Base-by-base conservation (phyloP, 2,329 filamentous ascomycete species). In the Sporothrix brasiliensis region DNA sequence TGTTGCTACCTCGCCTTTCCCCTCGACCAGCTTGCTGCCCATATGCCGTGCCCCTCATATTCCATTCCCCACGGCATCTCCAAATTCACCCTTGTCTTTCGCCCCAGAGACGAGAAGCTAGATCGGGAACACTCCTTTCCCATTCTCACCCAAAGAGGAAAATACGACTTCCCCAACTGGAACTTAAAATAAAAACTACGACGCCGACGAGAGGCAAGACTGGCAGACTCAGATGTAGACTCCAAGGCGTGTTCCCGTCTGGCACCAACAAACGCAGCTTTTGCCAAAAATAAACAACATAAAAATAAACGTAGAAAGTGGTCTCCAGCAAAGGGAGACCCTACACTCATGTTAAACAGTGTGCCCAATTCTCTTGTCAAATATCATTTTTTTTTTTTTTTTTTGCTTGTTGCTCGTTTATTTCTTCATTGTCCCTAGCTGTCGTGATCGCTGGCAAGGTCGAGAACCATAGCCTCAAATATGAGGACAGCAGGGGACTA, bases 361-460 rank as follows among this genome's bases (percentile, higher is more conserved):
- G 16, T 34, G 24, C 27, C 27, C 16, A 58, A 9, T 21, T 34
- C 34, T 13, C 34, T 13, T 3, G 3, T 14, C 27, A 4, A 54
- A 6, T 6, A 13, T 30, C 34, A 30, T 19, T 13, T 14, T n/a
- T 27, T 41, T 34, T 50, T 11, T 6, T 66, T n/a, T n/a, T n/a
- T n/a, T n/a, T n/a, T n/a, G n/a, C 49, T 16, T 2, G 14, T 16
- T 13, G 41, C 11, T 44, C 14, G 11, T 44, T 16, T 44, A 39
- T 27, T 24, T 53, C n/a, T 53, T 39, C 30, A 49, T 53, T 9
- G 44, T 41, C 47, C 4, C 30, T 21, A 16, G 50, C 39, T 56
- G n/a, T 52, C 52, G 39, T 24, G 66, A 68, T 47, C 49, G 66
- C 52, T 68, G 39, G 19, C 34, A 56, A 47, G 39, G 66, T n/a